phyloP scores from a whole-genome alignment of 1,284 basidiomycete genomes.

The Irpex rosettiformis region DNA sequence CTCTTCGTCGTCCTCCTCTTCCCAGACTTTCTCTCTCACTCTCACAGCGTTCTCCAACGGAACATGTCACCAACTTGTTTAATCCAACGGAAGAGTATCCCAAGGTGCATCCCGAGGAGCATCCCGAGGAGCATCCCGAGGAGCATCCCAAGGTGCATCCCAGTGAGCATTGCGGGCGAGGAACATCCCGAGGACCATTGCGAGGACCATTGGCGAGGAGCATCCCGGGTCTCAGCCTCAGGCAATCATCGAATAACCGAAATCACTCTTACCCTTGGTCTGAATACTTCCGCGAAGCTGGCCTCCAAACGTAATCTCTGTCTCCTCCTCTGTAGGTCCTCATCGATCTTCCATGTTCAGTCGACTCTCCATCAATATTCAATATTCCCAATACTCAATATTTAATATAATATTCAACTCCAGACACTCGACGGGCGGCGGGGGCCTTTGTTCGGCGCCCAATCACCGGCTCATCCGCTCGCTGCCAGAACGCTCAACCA shows the following conservation, averaged over 20 bases:
- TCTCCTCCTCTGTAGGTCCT: background rate
- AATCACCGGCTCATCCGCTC: slow-evolving; percentile 8
- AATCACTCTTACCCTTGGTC: background rate
- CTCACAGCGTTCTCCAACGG: background rate
- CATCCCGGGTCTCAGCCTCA: background rate
- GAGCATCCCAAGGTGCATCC: background rate
- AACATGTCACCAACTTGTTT: background rate
- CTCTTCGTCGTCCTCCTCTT: background rate
- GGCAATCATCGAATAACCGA: slow-evolving; percentile 4
- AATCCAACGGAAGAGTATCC: no score
- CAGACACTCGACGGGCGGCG: no score
- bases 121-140: background rate
- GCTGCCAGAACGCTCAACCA: slow-evolving; percentile 9
- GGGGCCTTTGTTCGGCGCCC: no score
- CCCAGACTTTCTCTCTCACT: background rate
- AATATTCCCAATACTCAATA: no score
- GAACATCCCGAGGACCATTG: no score
- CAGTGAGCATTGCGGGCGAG: no score
- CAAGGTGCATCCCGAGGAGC: background rate
- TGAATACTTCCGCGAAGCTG: slow-evolving; percentile 1
- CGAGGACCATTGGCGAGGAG: no score
- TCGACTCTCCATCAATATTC: slow-evolving; percentile 5
- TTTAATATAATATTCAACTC: no score
- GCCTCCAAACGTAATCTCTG: background rate
- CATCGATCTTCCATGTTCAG: slow-evolving; percentile 9